Evolutionary conservation across 352 stramenopile species (phyloP), one percentile per base, ranked within the genome.

Genomic region (Globisporangium spiculum): DNA sequence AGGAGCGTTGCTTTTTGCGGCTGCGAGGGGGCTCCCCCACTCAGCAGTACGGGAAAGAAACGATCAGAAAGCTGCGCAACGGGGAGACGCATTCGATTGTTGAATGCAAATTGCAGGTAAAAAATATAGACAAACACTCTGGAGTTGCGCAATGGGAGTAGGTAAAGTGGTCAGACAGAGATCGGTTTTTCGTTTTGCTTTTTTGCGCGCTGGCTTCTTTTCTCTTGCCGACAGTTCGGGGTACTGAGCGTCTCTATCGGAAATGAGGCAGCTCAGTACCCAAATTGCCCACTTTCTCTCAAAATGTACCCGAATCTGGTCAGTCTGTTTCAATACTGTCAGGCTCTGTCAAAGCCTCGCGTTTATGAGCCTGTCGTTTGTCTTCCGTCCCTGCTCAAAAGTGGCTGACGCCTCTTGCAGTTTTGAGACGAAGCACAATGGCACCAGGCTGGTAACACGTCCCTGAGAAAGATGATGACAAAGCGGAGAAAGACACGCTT

Each of bases 91-190:
- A 46, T 46, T 48, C 32, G 9, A 48, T 46, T 62, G 1, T 9
- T 36, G 4, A 22, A 20, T 32, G 3, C 10, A 30, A 30, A 52
- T 8, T 52, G 9, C 14, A 56, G 9, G 22, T 56, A 10, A 3
- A 20, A 56, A 56, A 30, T 6, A 4, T 1, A 60, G 6, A 26
- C 32, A 44, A 18, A 1, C 20, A n/a, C 24, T n/a, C 24, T 9
- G 2, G n/a, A 50, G 58, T 54, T 63, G 32, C 36, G 5, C 3
- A 63, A 63, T 63, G 36, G 58, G 58, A 63, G 58, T 63, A 54
- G 58, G 58, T 52, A 60, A 60, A 44, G 54, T 60, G 54, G 54
- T 60, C 18, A 60, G 54, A 46, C 10, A 52, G 57, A 24, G 44
- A 52, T 52, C 18, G 44, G 18, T 52, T 52, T 52, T 52, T 52